Evolutionary conservation across 2,329 filamentous ascomycete species (phyloP), one percentile per base, ranked within the genome.

Genomic region (Talaromyces funiculosus): DNA sequence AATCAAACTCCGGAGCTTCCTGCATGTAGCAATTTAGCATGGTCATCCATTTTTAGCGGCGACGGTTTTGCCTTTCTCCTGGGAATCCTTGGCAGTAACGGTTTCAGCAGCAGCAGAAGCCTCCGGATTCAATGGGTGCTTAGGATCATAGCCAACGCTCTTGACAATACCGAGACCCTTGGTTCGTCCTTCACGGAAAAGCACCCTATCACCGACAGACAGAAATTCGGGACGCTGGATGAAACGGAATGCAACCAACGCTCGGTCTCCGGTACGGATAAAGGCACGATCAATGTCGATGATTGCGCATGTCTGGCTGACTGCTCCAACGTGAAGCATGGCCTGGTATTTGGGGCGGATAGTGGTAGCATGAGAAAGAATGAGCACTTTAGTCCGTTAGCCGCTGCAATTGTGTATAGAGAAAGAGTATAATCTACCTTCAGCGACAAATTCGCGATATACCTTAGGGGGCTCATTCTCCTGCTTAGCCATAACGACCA

Each of bases 301-400:
- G 71, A 99, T 97, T 10, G 92, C 87, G 71, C 94, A 99, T 0
- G 94, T 99, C 77, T 99, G 94, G 42, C 89, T 91, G 45, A 99
- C 90, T 0, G 94, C 90, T 0, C 94, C 94, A 4, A 99, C 92
- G 68, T 99, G 94, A 22, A 99, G 82, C 92, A 97, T 99, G 0
- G 94, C 94, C 78, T 99, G 94, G 67, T 99, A 99, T 69, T 92
- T 93, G 0, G 87, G 91, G 75, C 96, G 94, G 75, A 99, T 99
- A 45, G 94, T 99, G 0, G 94, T 99, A 0, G 93, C 92, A 70
- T 99, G 94, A 3, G 90, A 95, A 6, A 99, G 82, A 66, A 99
- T 97, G 22, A 99, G 82, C 1, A 99, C 94, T 86, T 26, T 18
- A 35, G 8, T 29, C 18, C 4, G 4, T 59, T 9, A 29, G 33